A percentile compares a stretch with the other conserved stretches of the same genome.
Conservation (phyloP, 2,329 filamentous ascomycete genomes). For the Fusarium camptoceras region DNA sequence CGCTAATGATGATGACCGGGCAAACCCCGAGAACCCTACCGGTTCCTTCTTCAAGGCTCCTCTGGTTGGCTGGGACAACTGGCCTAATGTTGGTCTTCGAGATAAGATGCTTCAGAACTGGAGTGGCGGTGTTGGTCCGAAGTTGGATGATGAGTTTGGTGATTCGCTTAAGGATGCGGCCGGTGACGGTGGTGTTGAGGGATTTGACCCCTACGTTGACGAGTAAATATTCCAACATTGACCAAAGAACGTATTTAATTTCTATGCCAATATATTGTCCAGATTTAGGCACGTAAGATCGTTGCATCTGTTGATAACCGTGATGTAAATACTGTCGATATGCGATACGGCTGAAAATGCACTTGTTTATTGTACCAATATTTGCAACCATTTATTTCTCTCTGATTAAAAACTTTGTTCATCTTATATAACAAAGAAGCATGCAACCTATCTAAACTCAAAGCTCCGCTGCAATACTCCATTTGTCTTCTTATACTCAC, state of each 20-base stretch:
- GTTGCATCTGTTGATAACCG: rapidly evolving
- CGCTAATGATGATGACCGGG: slow-evolving; percentile 44
- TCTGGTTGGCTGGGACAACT: slow-evolving; percentile 48
- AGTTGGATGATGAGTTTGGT: slow-evolving; percentile 47
- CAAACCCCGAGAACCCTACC: slow-evolving; percentile 44
- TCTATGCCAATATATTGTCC: not conserved
- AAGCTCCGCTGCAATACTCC: slow-evolving; percentile 9
- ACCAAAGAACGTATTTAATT: not conserved
- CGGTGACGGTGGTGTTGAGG: slow-evolving; percentile 42
- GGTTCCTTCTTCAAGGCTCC: slow-evolving; percentile 43
- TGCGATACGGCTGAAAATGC: too few species aligned
- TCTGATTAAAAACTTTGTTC: too few species aligned
- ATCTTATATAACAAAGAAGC: too few species aligned
- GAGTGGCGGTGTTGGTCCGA: slow-evolving; percentile 47
- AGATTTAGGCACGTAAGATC: not conserved
- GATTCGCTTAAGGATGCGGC: slow-evolving; percentile 41
- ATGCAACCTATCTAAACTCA: slow-evolving; percentile 1
- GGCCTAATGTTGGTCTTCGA: slow-evolving; percentile 42
- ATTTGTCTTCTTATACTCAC: not conserved
- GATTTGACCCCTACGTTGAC: slow-evolving; percentile 46
- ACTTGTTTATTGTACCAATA: too few species aligned
- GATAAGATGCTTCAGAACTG: slow-evolving; percentile 45
- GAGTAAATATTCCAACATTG: not conserved
- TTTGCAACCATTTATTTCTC: too few species aligned
- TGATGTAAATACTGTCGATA: too few species aligned